These are phyloP conservation scores for Triticum monococcum DNA, from an alignment of 176 grass and related monocot genomes.

Conservation along the genomic window DNA sequence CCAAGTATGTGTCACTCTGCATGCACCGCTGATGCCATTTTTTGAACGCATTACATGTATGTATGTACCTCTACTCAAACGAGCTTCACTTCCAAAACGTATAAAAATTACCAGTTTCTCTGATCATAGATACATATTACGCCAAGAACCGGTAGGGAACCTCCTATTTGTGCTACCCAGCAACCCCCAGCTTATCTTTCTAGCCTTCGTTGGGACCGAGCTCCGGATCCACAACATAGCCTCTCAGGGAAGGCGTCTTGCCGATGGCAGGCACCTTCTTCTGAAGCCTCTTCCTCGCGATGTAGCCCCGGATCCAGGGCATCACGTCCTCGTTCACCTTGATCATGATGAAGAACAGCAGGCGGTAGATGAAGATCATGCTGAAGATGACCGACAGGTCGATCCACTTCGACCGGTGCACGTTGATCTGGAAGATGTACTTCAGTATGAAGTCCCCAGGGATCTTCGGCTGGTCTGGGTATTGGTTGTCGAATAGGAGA, in stretches of 20 bases:
- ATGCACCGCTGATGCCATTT: slow-evolving; percentile 42
- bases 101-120: slow-evolving; percentile 49
- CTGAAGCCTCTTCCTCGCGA: slow-evolving; percentile 77
- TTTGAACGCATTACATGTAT: slow-evolving; percentile 41
- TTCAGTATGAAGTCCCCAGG: slow-evolving; percentile 83
- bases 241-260: slow-evolving; percentile 82
- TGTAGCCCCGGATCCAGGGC: slow-evolving; percentile 79
- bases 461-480: slow-evolving; percentile 80
- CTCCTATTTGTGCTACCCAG: slow-evolving; percentile 37
- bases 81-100: slow-evolving; percentile 50
- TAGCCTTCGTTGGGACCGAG: slow-evolving; percentile 53
- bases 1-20: slow-evolving; percentile 42
- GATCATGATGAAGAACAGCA: slow-evolving; percentile 96
- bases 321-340: slow-evolving; percentile 86
- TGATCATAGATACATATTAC: slow-evolving; percentile 53
- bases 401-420: slow-evolving; percentile 80
- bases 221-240: slow-evolving; percentile 80
- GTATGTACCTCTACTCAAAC: slow-evolving; percentile 54
- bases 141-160: slow-evolving; percentile 38
- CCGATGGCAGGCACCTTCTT: slow-evolving; percentile 52
- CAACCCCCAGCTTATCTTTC: slow-evolving; percentile 21
- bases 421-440: slow-evolving; percentile 83
- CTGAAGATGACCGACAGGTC: slow-evolving; percentile 75
- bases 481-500: slow-evolving; percentile 84
- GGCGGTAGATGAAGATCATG: slow-evolving; percentile 96